These are phyloP conservation scores for Babesia sp. DNA, from an alignment of 169 alveolate genomes.

Conservation along the genomic window DNA sequence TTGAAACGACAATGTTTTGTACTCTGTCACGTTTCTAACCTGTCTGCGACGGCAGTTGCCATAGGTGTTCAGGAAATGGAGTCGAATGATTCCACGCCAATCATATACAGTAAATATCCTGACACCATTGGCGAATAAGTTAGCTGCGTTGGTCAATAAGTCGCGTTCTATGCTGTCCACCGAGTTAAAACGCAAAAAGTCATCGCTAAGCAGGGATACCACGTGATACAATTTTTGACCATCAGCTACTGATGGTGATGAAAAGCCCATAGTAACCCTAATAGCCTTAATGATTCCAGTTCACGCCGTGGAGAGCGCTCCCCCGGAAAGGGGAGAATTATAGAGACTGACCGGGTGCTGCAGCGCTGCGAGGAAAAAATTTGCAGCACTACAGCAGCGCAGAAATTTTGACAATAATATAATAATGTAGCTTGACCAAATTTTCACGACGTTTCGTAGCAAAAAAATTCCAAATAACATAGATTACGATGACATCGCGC, in stretches of 20 bases:
- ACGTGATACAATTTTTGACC: constrained; percentile 18
- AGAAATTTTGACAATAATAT: too few species aligned
- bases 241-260: not conserved
- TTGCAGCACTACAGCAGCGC: not conserved
- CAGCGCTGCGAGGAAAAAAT: not conserved
- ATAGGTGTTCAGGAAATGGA: constrained; percentile 18
- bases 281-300: not conserved
- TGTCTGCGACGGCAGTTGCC: constrained; percentile 5
- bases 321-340: not conserved
- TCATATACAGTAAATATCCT: constrained; percentile 36
- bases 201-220: constrained; percentile 29
- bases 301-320: not conserved
- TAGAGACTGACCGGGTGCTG: not conserved
- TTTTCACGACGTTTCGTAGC: too few species aligned
- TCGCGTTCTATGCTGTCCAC: constrained; percentile 33
- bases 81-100: constrained; percentile 31
- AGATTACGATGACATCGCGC: too few species aligned
- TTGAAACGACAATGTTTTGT: not conserved
- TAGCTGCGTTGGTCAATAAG: constrained; percentile 23
- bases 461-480: too few species aligned
- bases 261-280: not conserved
- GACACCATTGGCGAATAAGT: constrained; percentile 17
- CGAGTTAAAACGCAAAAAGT: constrained; percentile 15
- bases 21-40: not conserved
- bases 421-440: too few species aligned